Percentiles rank a stretch among this genome's conserved stretches.
These are phyloP conservation scores for Penicillium sp. DNA, from an alignment of 2,329 filamentous ascomycete genomes.

Conservation along the genomic window DNA sequence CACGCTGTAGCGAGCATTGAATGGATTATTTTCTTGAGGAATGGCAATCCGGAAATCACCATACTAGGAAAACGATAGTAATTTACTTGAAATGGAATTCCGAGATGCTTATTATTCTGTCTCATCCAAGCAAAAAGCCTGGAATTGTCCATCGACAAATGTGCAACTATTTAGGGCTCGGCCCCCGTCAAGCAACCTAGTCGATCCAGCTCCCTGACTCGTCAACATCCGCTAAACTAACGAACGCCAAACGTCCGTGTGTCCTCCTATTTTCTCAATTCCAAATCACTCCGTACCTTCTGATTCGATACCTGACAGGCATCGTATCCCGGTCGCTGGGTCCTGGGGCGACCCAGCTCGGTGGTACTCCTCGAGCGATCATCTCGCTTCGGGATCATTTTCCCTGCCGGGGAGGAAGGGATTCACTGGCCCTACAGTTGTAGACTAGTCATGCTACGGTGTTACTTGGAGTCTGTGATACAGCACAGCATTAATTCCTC, in stretches of 20 bases:
- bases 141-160: neutral
- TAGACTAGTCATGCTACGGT: neutral
- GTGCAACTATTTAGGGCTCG: constrained; percentile 15
- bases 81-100: neutral
- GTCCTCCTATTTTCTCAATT: constrained; percentile 11
- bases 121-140: neutral
- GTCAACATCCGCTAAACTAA: constrained; percentile 4
- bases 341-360: constrained; percentile 19
- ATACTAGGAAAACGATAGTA: neutral
- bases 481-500: neutral
- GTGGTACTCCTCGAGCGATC: constrained; percentile 24
- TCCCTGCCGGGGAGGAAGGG: neutral
- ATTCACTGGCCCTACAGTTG: constrained; percentile 1
- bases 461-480: neutral
- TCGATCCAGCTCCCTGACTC: constrained; percentile 14
- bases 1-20: neutral
- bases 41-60: neutral
- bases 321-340: constrained; percentile 27
- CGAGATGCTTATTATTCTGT: neutral
- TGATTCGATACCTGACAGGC: constrained; percentile 28
- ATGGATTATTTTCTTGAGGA: neutral
- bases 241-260: constrained; percentile 23
- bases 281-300: constrained; percentile 16
- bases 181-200: neutral
- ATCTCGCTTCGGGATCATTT: constrained; percentile 3